phyloP scores from a whole-genome alignment of 148 eudicot species.

The Pharnaceum exiguum region DNA sequence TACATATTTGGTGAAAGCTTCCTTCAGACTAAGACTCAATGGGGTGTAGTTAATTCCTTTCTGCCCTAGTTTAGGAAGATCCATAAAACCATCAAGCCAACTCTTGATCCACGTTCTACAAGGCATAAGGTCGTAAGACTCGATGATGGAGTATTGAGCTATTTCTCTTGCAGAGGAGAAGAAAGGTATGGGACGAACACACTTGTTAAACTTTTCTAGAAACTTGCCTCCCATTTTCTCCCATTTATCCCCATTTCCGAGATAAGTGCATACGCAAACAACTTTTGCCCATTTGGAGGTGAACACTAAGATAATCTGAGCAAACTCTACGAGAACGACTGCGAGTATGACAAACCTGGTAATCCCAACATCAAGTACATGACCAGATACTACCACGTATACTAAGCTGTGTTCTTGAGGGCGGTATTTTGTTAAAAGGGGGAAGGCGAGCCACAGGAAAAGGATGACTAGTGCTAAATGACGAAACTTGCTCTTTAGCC shows the following conservation, averaged over 20 bases:
- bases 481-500: too few species aligned
- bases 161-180: background rate
- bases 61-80: background rate
- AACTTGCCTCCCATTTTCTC: too few species aligned
- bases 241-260: background rate
- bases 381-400: background rate
- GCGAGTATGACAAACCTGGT: conserved; percentile 1
- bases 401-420: background rate
- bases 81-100: background rate
- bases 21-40: background rate
- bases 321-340: background rate
- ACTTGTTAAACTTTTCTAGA: background rate
- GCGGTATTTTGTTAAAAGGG: background rate
- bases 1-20: background rate
- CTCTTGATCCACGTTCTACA: background rate
- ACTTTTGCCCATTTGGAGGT: conserved; percentile 8
- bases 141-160: conserved; percentile 1
- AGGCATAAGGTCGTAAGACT: background rate
- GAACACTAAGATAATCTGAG: background rate
- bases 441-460: background rate
- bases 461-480: too few species aligned
- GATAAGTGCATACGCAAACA: background rate
- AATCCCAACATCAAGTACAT: background rate
- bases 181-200: background rate
- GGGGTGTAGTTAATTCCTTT: background rate